phyloP scores from a whole-genome alignment of 116 monocot genomes.

The Papilionanthe hybrid region DNA sequence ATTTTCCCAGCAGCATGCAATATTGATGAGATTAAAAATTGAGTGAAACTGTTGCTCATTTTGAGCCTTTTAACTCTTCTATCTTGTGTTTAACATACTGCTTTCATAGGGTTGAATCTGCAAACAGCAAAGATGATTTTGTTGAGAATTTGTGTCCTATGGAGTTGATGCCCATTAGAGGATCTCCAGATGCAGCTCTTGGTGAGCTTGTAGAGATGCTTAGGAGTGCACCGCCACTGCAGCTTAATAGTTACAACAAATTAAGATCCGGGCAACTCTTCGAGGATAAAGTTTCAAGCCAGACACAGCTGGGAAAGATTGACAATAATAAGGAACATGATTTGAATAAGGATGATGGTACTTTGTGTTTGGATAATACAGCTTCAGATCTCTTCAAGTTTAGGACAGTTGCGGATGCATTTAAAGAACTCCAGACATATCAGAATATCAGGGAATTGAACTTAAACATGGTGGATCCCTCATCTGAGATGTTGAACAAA shows the following conservation, averaged over 20 bases:
- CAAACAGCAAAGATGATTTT: background rate
- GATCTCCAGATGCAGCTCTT: conserved; percentile 2
- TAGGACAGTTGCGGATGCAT: conserved; percentile 34
- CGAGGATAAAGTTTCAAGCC: background rate
- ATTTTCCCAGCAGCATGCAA: background rate
- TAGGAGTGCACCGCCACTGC: background rate
- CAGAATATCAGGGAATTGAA: conserved; percentile 29
- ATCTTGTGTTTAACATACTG: background rate
- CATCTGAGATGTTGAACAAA: background rate
- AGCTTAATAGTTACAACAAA: background rate
- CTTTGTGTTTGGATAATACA: conserved; percentile 1
- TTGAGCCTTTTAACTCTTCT: background rate
- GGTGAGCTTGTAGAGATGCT: background rate
- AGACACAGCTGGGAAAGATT: background rate
- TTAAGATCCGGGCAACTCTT: background rate
- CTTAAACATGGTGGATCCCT: conserved; percentile 20
- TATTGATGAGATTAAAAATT: background rate
- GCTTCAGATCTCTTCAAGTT: conserved; percentile 21
- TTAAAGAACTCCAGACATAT: conserved; percentile 31
- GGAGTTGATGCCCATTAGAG: conserved; percentile 8
- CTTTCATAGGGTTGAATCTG: background rate
- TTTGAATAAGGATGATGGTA: background rate
- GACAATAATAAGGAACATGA: background rate
- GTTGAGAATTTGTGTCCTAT: background rate
- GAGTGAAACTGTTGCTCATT: background rate